Evolutionary conservation across 2,329 filamentous ascomycete genomes (phyloP).

Genomic region (Scortechinia acanthostroma): DNA sequence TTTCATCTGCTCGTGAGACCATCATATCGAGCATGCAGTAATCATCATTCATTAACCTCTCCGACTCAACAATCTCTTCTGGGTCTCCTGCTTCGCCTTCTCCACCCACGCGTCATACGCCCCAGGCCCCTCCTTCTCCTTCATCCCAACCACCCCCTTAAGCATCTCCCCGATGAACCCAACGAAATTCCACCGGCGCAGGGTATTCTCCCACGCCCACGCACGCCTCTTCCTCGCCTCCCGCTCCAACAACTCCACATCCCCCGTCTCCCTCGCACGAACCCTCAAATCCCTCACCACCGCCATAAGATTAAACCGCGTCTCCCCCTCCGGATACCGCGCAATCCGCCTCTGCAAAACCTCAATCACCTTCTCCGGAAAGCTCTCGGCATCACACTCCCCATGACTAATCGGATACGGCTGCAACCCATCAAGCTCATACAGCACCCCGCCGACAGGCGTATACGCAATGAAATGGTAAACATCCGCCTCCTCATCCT

Average conservation of each 20-base stretch:
- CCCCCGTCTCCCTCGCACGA: background rate
- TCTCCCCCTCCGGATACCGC: constrained; percentile 1
- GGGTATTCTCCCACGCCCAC: background rate
- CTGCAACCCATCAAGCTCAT: constrained; percentile 2
- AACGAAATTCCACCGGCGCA: constrained; percentile 1
- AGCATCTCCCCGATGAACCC: constrained; percentile 2
- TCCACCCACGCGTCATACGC: constrained; percentile 1
- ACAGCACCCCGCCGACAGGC: background rate
- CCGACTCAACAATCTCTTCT: background rate
- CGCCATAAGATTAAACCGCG: constrained; percentile 1
- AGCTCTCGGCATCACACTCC: background rate
- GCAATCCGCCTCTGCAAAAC: constrained; percentile 3
- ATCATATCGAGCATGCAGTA: too few species aligned
- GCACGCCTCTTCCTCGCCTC: background rate
- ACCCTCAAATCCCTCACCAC: background rate
- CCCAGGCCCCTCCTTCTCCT: background rate
- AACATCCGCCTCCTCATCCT: background rate
- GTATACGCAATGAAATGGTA: constrained; percentile 2
- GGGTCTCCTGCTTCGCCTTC: background rate
- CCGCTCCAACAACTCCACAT: background rate
- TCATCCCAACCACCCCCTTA: background rate
- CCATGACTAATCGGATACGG: constrained; percentile 2
- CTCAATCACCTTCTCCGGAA: constrained; percentile 1
- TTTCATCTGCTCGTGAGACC: too few species aligned
- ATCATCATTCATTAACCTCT: too few species aligned